Evolutionary conservation across 257 asterid species (phyloP).

Genomic region (Solanum piurae): DNA sequence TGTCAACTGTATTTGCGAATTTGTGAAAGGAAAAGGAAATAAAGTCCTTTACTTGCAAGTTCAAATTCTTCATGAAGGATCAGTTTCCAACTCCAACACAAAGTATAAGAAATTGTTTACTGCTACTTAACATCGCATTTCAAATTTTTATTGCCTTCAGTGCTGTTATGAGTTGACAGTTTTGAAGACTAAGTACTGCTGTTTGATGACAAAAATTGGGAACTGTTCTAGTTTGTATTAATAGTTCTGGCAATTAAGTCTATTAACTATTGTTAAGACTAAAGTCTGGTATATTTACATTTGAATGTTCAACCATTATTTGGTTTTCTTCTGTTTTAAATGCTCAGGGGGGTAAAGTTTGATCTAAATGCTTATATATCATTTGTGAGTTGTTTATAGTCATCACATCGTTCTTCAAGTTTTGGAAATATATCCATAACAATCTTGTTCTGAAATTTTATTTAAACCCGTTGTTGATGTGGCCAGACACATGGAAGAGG

Average conservation of each 20-base stretch:
- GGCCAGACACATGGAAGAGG: not conserved
- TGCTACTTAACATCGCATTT: not conserved
- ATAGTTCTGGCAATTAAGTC: not conserved
- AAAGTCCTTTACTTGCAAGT: not conserved
- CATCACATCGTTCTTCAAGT: not conserved
- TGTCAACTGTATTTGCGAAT: not conserved
- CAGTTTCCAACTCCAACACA: not conserved
- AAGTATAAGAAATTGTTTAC: not conserved
- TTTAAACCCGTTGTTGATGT: not conserved
- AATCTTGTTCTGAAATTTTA: not conserved
- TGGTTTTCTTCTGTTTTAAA: not conserved
- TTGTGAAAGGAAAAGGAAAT: not conserved
- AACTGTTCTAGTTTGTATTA: not conserved
- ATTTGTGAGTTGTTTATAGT: not conserved
- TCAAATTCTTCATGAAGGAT: not conserved
- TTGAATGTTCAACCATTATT: not conserved
- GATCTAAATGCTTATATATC: not conserved
- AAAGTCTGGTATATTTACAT: not conserved
- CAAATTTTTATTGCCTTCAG: not conserved
- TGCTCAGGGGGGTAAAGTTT: not conserved
- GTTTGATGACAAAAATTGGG: not conserved
- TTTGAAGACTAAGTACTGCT: not conserved
- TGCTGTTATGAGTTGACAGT: not conserved
- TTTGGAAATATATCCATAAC: not conserved
- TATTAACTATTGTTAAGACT: not conserved